Conservation (phyloP, 2,329 filamentous ascomycete genomes). For the Cryoendolithus antarcticus region DNA sequence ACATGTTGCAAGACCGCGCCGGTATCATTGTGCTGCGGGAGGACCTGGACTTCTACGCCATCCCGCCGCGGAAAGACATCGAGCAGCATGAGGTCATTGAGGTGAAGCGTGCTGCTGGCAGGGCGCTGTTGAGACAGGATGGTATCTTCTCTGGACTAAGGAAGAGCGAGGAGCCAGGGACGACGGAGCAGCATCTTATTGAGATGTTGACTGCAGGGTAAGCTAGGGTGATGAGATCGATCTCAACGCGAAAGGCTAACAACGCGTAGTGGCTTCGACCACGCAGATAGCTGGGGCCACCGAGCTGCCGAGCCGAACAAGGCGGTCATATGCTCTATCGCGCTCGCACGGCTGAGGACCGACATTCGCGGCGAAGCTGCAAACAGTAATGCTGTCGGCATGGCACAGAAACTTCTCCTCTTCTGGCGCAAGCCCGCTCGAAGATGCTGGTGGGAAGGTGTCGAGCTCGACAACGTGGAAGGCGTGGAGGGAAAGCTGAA, state of each 20-base stretch:
- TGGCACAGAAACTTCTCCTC: slow-evolving; percentile 93
- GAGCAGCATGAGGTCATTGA: slow-evolving; percentile 84
- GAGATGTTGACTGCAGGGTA: slow-evolving; percentile 99
- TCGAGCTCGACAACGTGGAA: slow-evolving; percentile 79
- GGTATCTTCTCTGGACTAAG: slow-evolving; percentile 94
- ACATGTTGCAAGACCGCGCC: slow-evolving; percentile 76
- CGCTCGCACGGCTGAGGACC: slow-evolving; percentile 80
- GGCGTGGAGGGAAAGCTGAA: slow-evolving; percentile 87
- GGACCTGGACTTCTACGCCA: slow-evolving; percentile 94
- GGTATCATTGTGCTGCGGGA: slow-evolving; percentile 95
- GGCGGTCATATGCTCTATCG: slow-evolving; percentile 93
- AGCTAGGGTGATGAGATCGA: slow-evolving; percentile 21
- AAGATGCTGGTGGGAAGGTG: slow-evolving; percentile 97
- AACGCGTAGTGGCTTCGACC: slow-evolving; percentile 70
- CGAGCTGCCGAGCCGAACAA: slow-evolving; percentile 97
- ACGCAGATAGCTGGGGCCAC: slow-evolving; percentile 91
- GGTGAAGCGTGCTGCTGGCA: slow-evolving; percentile 83
- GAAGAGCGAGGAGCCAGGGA: slow-evolving; percentile 89
- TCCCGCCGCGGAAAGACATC: slow-evolving; percentile 76
- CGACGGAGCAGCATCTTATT: slow-evolving; percentile 94
- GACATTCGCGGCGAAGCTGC: slow-evolving; percentile 58
- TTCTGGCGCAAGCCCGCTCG: slow-evolving; percentile 97
- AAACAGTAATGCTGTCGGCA: slow-evolving; percentile 71
- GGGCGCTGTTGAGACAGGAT: slow-evolving; percentile 73
- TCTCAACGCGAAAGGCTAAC: neutral